These are phyloP conservation scores for Mucor irregularis DNA, from an alignment of 371 early-diverging fungal genomes.

Conservation along the genomic window DNA sequence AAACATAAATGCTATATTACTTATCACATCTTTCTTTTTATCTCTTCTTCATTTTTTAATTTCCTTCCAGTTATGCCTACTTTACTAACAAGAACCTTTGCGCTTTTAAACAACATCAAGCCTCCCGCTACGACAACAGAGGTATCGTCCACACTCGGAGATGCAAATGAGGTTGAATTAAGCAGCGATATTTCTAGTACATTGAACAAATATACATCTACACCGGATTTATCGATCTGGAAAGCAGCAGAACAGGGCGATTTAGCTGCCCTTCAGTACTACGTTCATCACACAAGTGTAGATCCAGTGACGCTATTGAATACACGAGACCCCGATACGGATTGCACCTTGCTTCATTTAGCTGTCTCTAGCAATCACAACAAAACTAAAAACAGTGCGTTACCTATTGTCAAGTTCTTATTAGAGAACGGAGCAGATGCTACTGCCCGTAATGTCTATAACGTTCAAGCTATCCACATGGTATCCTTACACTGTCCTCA, in stretches of 20 bases:
- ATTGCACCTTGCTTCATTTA: constrained; percentile 47
- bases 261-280: constrained; percentile 13
- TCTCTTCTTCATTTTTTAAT: background rate
- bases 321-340: constrained; percentile 51
- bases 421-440: constrained; percentile 54
- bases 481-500: constrained; percentile 30
- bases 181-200: background rate
- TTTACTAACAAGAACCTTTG: constrained; percentile 24
- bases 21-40: background rate
- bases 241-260: constrained; percentile 30
- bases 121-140: constrained; percentile 12
- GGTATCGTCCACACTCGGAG: background rate
- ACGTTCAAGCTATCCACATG: constrained; percentile 43
- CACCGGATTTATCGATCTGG: constrained; percentile 19
- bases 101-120: constrained; percentile 22
- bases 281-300: constrained; percentile 2
- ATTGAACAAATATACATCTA: background rate
- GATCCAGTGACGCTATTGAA: constrained; percentile 37
- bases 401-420: constrained; percentile 16
- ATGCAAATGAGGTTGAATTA: background rate
- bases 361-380: constrained; percentile 27
- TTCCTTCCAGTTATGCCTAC: constrained; percentile 17
- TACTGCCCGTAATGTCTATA: constrained; percentile 40
- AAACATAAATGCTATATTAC: constrained; percentile 2
- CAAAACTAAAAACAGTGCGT: constrained; percentile 15